Percentiles rank a stretch among this genome's conserved stretches.
Evolutionary conservation across 257 asterid species (phyloP).

Genomic region (Leptodermis oblonga): DNA sequence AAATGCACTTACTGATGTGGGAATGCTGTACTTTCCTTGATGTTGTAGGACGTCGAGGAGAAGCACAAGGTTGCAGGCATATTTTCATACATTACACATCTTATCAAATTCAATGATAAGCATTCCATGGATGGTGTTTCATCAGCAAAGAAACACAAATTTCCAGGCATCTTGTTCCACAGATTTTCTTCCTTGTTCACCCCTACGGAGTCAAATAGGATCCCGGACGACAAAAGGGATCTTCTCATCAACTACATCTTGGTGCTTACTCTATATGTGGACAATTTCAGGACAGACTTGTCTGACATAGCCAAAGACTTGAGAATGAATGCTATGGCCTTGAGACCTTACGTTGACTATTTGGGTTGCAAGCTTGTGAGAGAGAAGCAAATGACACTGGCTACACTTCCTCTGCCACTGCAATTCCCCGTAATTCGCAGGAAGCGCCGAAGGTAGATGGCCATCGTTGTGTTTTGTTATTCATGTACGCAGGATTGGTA

Average conservation of each 20-base stretch:
- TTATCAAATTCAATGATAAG: constrained; percentile 70
- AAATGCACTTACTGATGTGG: not conserved
- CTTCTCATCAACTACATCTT: constrained; percentile 66
- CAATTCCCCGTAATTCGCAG: constrained; percentile 41
- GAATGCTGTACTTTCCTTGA: not conserved
- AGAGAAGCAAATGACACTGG: constrained; percentile 35
- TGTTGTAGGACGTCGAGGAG: constrained; percentile 47
- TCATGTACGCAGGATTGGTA: not conserved
- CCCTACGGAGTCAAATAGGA: constrained; percentile 29
- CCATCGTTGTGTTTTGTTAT: not conserved
- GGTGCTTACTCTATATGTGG: constrained; percentile 74
- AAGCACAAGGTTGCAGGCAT: constrained; percentile 56
- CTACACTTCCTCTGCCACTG: constrained; percentile 72
- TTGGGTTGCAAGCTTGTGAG: constrained; percentile 76
- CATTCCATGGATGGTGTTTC: constrained; percentile 70
- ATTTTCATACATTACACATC: constrained; percentile 74
- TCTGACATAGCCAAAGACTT: constrained; percentile 77
- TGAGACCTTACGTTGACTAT: constrained; percentile 49
- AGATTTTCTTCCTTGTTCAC: constrained; percentile 65
- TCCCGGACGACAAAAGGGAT: constrained; percentile 43
- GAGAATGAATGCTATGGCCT: constrained; percentile 32
- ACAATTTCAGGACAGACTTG: constrained; percentile 57
- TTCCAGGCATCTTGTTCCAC: constrained; percentile 59
- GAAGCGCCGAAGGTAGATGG: constrained; percentile 32
- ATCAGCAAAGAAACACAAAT: constrained; percentile 58